Conservation (phyloP, 1,284 basidiomycete genomes). For the Heterobasidion irregulare region DNA sequence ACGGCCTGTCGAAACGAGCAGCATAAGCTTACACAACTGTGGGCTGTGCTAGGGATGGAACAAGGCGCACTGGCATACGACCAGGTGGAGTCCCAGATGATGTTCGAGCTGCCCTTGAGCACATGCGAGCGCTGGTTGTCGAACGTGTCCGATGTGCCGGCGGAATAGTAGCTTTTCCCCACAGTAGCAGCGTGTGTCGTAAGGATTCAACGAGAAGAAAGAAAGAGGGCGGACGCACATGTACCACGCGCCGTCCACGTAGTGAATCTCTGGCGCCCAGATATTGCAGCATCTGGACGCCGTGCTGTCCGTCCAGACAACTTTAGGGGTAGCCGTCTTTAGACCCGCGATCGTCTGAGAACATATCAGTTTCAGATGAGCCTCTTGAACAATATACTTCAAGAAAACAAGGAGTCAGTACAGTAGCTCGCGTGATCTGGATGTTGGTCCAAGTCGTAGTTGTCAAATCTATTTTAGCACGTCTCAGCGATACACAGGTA, state of each 20-base stretch:
- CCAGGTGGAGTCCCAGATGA: slow-evolving; percentile 24
- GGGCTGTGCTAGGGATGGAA: neutral
- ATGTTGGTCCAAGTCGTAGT: neutral
- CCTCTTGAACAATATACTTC: neutral
- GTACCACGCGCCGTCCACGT: slow-evolving; percentile 21
- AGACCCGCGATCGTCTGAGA: neutral
- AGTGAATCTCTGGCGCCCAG: neutral
- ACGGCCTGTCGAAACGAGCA: slow-evolving; percentile 12
- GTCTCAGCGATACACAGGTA: neutral
- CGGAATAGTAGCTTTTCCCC: slow-evolving; percentile 24
- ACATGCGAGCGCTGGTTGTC: slow-evolving; percentile 27
- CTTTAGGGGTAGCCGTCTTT: neutral
- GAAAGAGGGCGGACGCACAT: slow-evolving; percentile 18
- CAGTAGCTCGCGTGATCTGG: neutral
- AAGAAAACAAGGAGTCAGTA: neutral
- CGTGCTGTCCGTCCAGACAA: neutral
- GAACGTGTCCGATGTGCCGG: slow-evolving; percentile 22
- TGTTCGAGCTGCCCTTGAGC: slow-evolving; percentile 24
- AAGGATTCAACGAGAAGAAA: neutral
- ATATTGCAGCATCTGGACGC: neutral
- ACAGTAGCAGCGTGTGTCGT: no score
- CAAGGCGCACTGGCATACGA: slow-evolving; percentile 19
- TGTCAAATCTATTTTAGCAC: neutral
- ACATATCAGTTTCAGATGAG: neutral
- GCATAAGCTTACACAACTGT: slow-evolving; percentile 1